Base-by-base conservation (phyloP, 2,329 filamentous ascomycete species). In the Cytospora schulzeri region DNA sequence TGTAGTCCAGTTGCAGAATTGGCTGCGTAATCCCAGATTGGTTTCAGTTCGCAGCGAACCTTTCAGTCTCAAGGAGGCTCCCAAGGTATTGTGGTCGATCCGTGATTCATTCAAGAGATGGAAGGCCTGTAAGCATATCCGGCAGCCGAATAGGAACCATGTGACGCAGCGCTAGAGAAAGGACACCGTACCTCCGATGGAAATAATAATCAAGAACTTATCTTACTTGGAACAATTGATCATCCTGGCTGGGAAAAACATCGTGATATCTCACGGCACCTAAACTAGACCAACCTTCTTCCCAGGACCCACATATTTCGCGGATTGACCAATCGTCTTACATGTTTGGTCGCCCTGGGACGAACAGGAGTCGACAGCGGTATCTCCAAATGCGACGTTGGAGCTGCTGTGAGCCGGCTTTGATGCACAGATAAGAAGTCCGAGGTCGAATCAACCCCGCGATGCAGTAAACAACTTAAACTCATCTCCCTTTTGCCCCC, bases 291-390 rank as follows among this genome's bases (percentile, higher is more conserved):
- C 5, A 24, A 48, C 11, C 1, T 22, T 24, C 22, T 24, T 45
- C 45, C 11, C 3, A 8, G n/a, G n/a, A 12, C n/a, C 45, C 45
- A 48, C 9, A 48, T 3, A n/a, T 48, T 3, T 24, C 45, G 29
- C 56, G 3, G 15, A 24, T 28, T 8, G n/a, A 15, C 65, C 65
- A 66, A 66, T 66, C 57, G 60, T 66, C 65, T 66, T 66, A 66
- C 62, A 66, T 57, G 62, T 33, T 51, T 61, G 33, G 8, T 12
- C 29, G 19, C 15, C 8, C 29, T 4, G 6, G 29, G 53, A 17
- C 11, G 31, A 26, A 26, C 35, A 7, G 31, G 12, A 41, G n/a
- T 26, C 33, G 54, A n/a, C 54, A 24, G 33, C 33, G 54, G 26
- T 15, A 41, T 38, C 29, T 41, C 53, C 53, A 38, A 57, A 22